A percentile compares a stretch with the other conserved stretches of the same genome.
Conservation (phyloP, 345 rosid species). For the Salix udensis region DNA sequence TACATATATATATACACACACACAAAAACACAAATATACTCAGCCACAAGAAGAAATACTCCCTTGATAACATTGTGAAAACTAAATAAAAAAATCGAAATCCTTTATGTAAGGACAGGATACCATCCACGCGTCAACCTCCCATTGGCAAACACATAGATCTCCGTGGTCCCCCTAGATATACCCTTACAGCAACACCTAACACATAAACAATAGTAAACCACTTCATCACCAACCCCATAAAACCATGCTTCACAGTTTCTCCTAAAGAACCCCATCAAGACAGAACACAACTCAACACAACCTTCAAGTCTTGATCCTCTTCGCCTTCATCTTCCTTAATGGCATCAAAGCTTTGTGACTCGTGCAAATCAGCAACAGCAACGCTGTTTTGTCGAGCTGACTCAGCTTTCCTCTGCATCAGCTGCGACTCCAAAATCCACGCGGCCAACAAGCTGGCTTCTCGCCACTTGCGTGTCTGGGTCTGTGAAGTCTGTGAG, state of each 20-base stretch:
- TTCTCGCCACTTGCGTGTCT: slow-evolving; percentile 89
- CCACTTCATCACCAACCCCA: not conserved
- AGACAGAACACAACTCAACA: not conserved
- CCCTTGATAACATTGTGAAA: not conserved
- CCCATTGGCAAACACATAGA: slow-evolving; percentile 32
- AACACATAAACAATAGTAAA: not conserved
- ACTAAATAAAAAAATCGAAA: not conserved
- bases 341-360: slow-evolving; percentile 90
- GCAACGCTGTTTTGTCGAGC: slow-evolving; percentile 80
- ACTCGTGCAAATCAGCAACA: slow-evolving; percentile 90
- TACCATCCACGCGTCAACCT: slow-evolving; percentile 29
- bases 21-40: no score
- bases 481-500: slow-evolving; percentile 95
- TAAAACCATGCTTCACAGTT: not conserved
- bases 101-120: slow-evolving; percentile 51
- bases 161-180: slow-evolving; percentile 66
- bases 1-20: no score
- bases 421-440: slow-evolving; percentile 72
- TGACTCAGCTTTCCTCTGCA: slow-evolving; percentile 88
- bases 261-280: not conserved
- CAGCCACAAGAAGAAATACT: no score
- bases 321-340: not conserved
- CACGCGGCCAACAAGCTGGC: slow-evolving; percentile 96
- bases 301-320: not conserved
- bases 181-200: slow-evolving; percentile 17